Conservation (phyloP, 805 yeast genomes). For the Candida piceae region DNA sequence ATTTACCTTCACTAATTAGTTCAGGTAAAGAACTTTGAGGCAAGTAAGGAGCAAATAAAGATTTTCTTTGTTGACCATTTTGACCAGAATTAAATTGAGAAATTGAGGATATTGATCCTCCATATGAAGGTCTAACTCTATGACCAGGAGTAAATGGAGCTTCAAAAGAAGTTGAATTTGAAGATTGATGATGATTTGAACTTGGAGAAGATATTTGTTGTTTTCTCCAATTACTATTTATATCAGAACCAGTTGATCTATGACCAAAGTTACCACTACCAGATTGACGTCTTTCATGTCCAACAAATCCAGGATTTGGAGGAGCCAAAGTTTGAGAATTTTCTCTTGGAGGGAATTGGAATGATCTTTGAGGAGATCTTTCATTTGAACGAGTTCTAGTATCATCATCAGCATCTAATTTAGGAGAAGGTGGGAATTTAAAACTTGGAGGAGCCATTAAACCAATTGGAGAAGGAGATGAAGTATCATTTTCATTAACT, state of each 20-base stretch:
- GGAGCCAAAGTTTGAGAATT: slow-evolving; percentile 35
- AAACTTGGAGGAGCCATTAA: slow-evolving; percentile 33
- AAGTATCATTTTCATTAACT: slow-evolving; percentile 4
- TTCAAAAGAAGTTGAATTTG: slow-evolving; percentile 16
- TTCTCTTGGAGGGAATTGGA: slow-evolving; percentile 61
- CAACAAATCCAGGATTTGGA: slow-evolving; percentile 48
- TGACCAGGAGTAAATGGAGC: slow-evolving; percentile 70
- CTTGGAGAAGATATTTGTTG: slow-evolving; percentile 38
- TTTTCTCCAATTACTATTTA: slow-evolving; percentile 62
- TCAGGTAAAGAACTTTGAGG: slow-evolving; percentile 93
- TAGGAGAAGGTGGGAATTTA: slow-evolving; percentile 48
- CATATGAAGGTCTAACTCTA: slow-evolving; percentile 67
- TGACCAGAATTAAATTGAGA: slow-evolving; percentile 31
- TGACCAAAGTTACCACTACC: slow-evolving; percentile 37
- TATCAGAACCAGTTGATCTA: slow-evolving; percentile 37
- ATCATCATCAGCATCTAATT: slow-evolving; percentile 9
- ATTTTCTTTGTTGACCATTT: slow-evolving; percentile 51
- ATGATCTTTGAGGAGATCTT: slow-evolving; percentile 43
- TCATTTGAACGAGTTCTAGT: slow-evolving; percentile 15
- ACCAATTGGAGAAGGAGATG: slow-evolving; percentile 7
- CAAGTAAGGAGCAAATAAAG: slow-evolving; percentile 91
- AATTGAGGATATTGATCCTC: slow-evolving; percentile 54
- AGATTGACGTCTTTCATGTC: slow-evolving; percentile 39
- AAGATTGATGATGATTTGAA: slow-evolving; percentile 8
- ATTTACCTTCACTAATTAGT: slow-evolving; percentile 79